Conservation (phyloP, 345 rosid species). For the Schrenkiella parvula region DNA sequence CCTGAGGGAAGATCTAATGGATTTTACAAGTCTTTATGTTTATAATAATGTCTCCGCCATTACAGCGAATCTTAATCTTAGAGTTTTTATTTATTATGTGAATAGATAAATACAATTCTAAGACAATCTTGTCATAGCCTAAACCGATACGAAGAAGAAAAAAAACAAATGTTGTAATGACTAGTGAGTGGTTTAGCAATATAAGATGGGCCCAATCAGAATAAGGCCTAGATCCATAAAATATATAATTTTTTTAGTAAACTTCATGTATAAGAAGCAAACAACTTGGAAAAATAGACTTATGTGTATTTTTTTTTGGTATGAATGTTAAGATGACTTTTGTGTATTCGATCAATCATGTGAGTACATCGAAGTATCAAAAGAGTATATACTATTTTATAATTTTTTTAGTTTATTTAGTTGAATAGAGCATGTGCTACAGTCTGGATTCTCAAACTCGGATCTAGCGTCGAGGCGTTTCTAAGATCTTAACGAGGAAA, state of each 20-base stretch:
- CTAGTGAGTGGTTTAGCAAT: too few relatives aligned
- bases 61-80: too few relatives aligned
- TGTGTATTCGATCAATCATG: background rate
- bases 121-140: too few relatives aligned
- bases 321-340: too few relatives aligned
- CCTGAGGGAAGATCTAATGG: slow-evolving; percentile 4
- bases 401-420: background rate
- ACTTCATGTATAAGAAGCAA: background rate
- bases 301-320: too few relatives aligned
- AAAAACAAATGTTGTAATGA: too few relatives aligned
- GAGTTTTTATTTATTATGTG: too few relatives aligned
- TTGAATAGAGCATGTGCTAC: background rate
- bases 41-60: too few relatives aligned
- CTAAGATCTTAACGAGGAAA: background rate
- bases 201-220: background rate
- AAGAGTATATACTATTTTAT: background rate
- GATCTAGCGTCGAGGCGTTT: slow-evolving; percentile 1
- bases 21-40: background rate
- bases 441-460: background rate
- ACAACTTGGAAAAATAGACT: background rate
- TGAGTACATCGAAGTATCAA: background rate
- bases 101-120: too few relatives aligned
- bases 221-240: background rate
- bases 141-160: too few relatives aligned
- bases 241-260: background rate